These are phyloP conservation scores for Silybum marianum DNA, from an alignment of 129 eudicot species.

Conservation along the genomic window DNA sequence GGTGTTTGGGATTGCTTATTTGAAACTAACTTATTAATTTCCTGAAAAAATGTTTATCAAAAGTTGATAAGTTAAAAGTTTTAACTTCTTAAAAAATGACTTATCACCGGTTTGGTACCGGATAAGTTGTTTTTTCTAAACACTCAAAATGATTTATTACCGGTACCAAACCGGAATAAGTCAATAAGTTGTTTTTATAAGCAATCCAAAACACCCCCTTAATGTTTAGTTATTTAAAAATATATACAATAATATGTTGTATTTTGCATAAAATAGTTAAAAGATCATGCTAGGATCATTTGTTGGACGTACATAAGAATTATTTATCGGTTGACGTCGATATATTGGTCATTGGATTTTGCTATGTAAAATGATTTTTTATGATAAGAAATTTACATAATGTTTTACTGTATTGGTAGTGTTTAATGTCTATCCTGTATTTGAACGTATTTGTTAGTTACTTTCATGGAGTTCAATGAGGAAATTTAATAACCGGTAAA, in stretches of 20 bases:
- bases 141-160: no score
- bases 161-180: no score
- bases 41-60: no score
- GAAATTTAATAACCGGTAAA: background rate
- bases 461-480: background rate
- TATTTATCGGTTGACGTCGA: background rate
- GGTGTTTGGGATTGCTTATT: no score
- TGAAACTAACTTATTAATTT: no score
- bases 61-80: no score
- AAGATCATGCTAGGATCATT: background rate
- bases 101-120: no score
- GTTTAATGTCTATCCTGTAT: background rate
- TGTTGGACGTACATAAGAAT: background rate
- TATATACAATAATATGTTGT: background rate
- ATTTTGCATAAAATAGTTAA: background rate
- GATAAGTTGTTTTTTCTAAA: no score
- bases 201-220: no score
- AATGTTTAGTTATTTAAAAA: background rate
- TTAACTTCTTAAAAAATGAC: no score
- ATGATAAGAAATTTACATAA: background rate
- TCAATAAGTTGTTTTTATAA: no score
- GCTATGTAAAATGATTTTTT: background rate
- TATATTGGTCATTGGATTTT: background rate
- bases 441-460: background rate
- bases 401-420: background rate